These are phyloP conservation scores for Penicillium sp. DNA, from an alignment of 2,329 filamentous ascomycete species.

Conservation along the genomic window DNA sequence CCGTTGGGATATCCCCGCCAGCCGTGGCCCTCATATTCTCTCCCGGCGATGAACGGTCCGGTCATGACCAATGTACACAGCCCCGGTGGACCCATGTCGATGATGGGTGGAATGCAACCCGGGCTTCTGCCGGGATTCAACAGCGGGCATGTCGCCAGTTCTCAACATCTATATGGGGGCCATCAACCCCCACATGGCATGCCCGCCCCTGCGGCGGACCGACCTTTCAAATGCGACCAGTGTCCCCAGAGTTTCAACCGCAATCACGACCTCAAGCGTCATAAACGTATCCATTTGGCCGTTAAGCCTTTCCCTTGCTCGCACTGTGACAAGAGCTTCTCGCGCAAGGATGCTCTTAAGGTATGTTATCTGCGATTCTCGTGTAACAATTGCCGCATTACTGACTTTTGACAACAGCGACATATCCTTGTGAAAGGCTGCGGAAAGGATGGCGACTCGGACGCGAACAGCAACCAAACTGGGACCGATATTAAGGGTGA, in stretches of 20 bases:
- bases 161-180: conserved; percentile 60
- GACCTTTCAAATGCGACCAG: conserved; percentile 90
- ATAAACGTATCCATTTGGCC: conserved; percentile 90
- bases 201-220: conserved; percentile 62
- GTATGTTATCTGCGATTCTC: conserved; percentile 54
- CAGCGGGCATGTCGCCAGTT: conserved; percentile 57
- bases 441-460: conserved; percentile 48
- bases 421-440: conserved; percentile 68
- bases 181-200: conserved; percentile 55
- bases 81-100: conserved; percentile 67
- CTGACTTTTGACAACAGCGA: conserved; percentile 44
- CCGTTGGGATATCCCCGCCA: conserved; percentile 40
- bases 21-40: conserved; percentile 52
- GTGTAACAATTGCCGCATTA: neutral
- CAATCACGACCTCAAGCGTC: conserved; percentile 93
- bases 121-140: conserved; percentile 59
- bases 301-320: conserved; percentile 94
- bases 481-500: conserved; percentile 16
- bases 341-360: conserved; percentile 93
- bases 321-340: conserved; percentile 94
- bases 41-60: conserved; percentile 62
- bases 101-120: conserved; percentile 61
- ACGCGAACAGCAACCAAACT: conserved; percentile 11
- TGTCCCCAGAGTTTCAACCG: conserved; percentile 93
- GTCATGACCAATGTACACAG: conserved; percentile 77